Evolutionary conservation across 139 green algal genomes (phyloP).

Genomic region (Chlamydomonas schloesseri): DNA sequence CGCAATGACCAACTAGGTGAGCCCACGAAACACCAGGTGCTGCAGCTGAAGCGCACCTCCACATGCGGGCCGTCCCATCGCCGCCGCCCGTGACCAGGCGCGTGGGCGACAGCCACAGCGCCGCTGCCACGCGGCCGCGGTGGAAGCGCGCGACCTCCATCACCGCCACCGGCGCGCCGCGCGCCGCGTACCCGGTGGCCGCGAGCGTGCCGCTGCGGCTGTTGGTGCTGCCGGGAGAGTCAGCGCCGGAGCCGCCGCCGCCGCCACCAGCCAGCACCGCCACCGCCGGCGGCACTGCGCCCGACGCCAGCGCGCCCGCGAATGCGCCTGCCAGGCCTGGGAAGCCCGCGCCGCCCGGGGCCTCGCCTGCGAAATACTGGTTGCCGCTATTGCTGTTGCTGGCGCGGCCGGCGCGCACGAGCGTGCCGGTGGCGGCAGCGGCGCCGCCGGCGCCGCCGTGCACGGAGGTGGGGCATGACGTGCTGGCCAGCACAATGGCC

Average conservation of each 20-base stretch:
- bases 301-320: background rate
- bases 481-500: background rate
- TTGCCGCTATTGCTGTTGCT: background rate
- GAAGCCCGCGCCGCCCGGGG: too few species aligned
- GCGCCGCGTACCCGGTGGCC: background rate
- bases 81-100: conserved; percentile 9
- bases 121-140: conserved; percentile 11
- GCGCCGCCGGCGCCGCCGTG: too few species aligned
- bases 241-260: background rate
- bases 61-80: conserved; percentile 35
- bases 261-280: background rate
- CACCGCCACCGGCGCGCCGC: background rate
- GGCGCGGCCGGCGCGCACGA: background rate
- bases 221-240: background rate
- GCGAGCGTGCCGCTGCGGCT: background rate
- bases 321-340: background rate
- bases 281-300: background rate
- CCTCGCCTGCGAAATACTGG: too few species aligned
- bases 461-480: background rate
- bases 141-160: conserved; percentile 31
- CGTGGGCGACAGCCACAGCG: conserved; percentile 1
- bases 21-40: too few species aligned
- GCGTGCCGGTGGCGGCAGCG: background rate
- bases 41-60: background rate
- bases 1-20: too few species aligned